These are phyloP conservation scores for Vigna nakashimae DNA, from an alignment of 306 rosid genomes.

Conservation along the genomic window DNA sequence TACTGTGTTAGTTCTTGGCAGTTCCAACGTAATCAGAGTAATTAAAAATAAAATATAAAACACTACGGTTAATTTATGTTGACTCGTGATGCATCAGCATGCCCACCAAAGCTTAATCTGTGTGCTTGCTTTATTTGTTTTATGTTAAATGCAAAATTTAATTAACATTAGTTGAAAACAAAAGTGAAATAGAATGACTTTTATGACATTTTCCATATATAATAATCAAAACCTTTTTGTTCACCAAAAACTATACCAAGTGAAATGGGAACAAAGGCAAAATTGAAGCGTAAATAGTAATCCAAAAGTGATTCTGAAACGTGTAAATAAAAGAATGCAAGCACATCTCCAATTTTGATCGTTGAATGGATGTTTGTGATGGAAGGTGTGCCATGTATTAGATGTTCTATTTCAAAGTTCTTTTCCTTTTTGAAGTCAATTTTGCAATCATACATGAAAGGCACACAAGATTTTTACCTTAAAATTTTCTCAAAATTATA, in stretches of 20 bases:
- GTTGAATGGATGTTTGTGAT: constrained; percentile 28
- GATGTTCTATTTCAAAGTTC: background rate
- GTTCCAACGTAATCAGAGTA: constrained; percentile 37
- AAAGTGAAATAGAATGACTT: no score
- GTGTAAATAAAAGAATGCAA: constrained; percentile 1
- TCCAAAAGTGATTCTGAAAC: constrained; percentile 7
- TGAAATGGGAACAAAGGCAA: constrained; percentile 12
- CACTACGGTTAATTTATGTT: constrained; percentile 24
- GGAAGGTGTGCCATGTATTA: constrained; percentile 2
- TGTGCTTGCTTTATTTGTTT: constrained; percentile 41
- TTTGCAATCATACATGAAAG: constrained; percentile 10
- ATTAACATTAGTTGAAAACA: background rate
- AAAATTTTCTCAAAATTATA: background rate
- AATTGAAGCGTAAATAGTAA: background rate
- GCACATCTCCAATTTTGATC: background rate
- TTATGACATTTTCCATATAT: no score
- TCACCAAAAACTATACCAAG: background rate
- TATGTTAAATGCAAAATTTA: background rate
- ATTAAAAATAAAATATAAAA: constrained; percentile 20
- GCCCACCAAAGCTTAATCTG: background rate
- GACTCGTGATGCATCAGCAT: constrained; percentile 44
- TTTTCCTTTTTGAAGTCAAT: constrained; percentile 28
- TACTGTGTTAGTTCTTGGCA: background rate
- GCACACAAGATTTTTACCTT: background rate
- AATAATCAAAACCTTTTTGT: no score